phyloP scores from a whole-genome alignment of 169 alveolate species.

The Babesia sp. region DNA sequence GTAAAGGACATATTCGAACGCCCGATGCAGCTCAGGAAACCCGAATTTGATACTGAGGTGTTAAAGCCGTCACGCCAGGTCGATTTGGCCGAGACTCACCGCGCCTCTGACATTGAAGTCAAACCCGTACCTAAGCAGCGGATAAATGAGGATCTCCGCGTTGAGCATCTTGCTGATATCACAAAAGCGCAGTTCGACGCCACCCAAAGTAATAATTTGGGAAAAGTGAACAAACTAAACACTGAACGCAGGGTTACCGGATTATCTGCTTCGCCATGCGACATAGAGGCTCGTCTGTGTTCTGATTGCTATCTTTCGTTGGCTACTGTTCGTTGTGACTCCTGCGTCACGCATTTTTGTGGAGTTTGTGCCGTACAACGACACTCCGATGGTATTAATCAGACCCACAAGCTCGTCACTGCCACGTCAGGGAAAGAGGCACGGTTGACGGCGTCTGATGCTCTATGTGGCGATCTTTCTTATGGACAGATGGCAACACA shows the following conservation, averaged over 20 bases:
- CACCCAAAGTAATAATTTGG: neutral
- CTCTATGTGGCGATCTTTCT: constrained; percentile 1
- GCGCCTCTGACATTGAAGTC: neutral
- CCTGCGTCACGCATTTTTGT: constrained; percentile 49
- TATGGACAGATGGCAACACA: constrained; percentile 19
- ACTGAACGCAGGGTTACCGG: neutral
- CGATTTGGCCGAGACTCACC: constrained; percentile 27
- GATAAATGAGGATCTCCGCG: constrained; percentile 8
- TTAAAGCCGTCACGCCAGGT: constrained; percentile 20
- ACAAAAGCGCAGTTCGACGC: constrained; percentile 23
- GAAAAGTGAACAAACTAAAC: neutral
- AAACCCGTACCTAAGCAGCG: constrained; percentile 3
- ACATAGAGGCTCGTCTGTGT: constrained; percentile 35
- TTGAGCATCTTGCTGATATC: constrained; percentile 6
- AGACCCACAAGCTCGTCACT: constrained; percentile 35
- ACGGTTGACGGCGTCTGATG: constrained; percentile 4
- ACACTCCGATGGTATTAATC: constrained; percentile 34
- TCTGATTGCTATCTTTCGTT: constrained; percentile 41
- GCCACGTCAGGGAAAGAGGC: constrained; percentile 39
- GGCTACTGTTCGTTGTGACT: constrained; percentile 54
- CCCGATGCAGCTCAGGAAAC: constrained; percentile 34
- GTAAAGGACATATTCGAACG: constrained; percentile 56
- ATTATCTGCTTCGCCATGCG: constrained; percentile 54
- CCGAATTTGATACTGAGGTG: constrained; percentile 29
- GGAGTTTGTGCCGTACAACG: constrained; percentile 41